Conservation (phyloP, 768 basidiomycete genomes). For the Tylopilus vinaceipallidus region DNA sequence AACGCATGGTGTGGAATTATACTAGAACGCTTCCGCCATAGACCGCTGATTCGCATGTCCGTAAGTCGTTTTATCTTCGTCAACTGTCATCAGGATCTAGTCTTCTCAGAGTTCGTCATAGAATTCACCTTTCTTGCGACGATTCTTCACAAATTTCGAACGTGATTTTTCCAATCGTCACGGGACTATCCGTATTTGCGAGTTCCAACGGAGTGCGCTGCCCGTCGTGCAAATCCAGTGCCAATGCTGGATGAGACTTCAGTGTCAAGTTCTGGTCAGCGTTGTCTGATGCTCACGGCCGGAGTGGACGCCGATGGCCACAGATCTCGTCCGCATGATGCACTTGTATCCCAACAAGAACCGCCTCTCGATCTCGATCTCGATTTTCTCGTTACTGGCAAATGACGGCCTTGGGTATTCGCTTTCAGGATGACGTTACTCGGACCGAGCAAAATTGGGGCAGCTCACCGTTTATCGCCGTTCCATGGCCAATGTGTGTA, state of each 20-base stretch:
- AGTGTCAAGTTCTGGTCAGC: no score
- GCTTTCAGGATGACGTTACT: not conserved
- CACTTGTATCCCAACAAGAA: conserved; percentile 11
- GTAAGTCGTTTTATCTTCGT: no score
- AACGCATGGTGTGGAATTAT: no score
- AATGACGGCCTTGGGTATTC: conserved; percentile 7
- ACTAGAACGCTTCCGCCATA: no score
- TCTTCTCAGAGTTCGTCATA: no score
- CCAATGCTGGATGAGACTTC: not conserved
- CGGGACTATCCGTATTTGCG: not conserved
- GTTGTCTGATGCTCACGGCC: not conserved
- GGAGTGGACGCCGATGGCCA: no score
- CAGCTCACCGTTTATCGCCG: not conserved
- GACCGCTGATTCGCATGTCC: no score
- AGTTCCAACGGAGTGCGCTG: not conserved
- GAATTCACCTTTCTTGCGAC: no score
- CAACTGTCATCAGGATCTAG: no score
- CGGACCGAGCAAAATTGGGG: not conserved
- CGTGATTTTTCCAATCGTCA: conserved; percentile 7
- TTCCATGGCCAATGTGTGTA: conserved; percentile 2
- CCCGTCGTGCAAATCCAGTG: conserved; percentile 3
- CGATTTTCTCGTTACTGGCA: not conserved
- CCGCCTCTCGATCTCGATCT: conserved; percentile 7
- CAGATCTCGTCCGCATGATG: conserved; percentile 8
- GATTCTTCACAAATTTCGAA: not conserved